Evolutionary conservation across 2,329 filamentous ascomycete genomes (phyloP).

Genomic region (Claviceps maximensis): DNA sequence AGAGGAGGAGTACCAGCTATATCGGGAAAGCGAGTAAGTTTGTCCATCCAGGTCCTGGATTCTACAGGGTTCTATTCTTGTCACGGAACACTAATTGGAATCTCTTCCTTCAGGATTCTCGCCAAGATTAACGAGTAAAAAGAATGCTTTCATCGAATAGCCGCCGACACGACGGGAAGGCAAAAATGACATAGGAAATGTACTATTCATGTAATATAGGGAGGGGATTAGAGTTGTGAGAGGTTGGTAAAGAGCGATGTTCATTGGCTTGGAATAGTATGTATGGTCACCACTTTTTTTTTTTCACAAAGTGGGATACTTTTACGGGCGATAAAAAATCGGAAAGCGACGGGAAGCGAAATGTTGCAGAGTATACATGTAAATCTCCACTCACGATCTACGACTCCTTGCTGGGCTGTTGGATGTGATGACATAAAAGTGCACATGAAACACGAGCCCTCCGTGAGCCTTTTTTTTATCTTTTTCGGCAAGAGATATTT

Average conservation of each 20-base stretch:
- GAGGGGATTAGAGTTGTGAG: slow-evolving; percentile 9
- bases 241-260: neutral
- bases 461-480: neutral
- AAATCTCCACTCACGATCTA: slow-evolving; percentile 16
- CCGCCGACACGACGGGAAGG: neutral
- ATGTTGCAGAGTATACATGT: slow-evolving; percentile 13
- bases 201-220: slow-evolving; percentile 25
- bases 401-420: neutral
- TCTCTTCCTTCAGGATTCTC: slow-evolving; percentile 53
- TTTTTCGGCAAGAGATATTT: neutral
- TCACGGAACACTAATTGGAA: neutral
- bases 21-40: slow-evolving; percentile 95
- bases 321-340: neutral
- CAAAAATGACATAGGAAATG: slow-evolving; percentile 11
- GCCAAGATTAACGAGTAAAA: slow-evolving; percentile 97
- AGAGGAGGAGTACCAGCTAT: slow-evolving; percentile 90
- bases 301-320: neutral
- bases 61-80: neutral
- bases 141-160: slow-evolving; percentile 7
- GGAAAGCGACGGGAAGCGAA: slow-evolving; percentile 2
- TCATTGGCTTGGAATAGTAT: neutral
- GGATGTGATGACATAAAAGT: neutral
- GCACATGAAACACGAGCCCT: neutral
- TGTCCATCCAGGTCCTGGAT: neutral
- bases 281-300: neutral